These are phyloP conservation scores for Candida boleticola DNA, from an alignment of 805 yeast species.

Conservation along the genomic window DNA sequence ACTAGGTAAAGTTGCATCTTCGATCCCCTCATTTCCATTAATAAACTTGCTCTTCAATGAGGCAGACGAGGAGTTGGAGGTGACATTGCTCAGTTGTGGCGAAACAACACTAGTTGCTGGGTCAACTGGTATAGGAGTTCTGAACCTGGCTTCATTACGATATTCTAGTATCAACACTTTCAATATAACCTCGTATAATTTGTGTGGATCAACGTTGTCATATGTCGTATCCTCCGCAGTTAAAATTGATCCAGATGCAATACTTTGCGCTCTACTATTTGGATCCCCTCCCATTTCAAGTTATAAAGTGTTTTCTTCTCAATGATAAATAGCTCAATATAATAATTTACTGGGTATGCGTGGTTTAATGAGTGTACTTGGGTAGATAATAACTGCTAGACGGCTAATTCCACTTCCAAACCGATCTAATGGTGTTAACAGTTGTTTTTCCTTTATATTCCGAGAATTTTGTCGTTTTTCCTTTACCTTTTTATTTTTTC, in stretches of 20 bases:
- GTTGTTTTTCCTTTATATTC: no score
- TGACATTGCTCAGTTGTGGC: not conserved
- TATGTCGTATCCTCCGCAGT: slow-evolving; percentile 16
- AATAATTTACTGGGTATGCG: no score
- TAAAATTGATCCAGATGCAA: slow-evolving; percentile 21
- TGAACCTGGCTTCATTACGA: slow-evolving; percentile 62
- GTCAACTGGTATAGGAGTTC: slow-evolving; percentile 21
- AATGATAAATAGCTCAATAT: no score
- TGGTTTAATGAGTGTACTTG: no score
- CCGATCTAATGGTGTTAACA: no score
- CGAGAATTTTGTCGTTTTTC: no score
- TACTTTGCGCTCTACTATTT: slow-evolving; percentile 19
- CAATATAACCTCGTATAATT: slow-evolving; percentile 51
- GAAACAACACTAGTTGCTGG: not conserved
- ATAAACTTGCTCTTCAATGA: slow-evolving; percentile 10
- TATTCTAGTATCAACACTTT: slow-evolving; percentile 59
- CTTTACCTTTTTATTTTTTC: no score
- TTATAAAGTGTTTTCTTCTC: no score
- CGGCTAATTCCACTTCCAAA: no score
- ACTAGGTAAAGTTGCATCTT: slow-evolving; percentile 36
- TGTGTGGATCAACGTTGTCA: slow-evolving; percentile 19
- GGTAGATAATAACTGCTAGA: no score
- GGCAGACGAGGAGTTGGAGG: not conserved
- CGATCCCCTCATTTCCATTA: slow-evolving; percentile 17
- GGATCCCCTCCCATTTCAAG: slow-evolving; percentile 1